Evolutionary conservation across 2,329 filamentous ascomycete genomes (phyloP).

Genomic region (Setomelanomma holmii): DNA sequence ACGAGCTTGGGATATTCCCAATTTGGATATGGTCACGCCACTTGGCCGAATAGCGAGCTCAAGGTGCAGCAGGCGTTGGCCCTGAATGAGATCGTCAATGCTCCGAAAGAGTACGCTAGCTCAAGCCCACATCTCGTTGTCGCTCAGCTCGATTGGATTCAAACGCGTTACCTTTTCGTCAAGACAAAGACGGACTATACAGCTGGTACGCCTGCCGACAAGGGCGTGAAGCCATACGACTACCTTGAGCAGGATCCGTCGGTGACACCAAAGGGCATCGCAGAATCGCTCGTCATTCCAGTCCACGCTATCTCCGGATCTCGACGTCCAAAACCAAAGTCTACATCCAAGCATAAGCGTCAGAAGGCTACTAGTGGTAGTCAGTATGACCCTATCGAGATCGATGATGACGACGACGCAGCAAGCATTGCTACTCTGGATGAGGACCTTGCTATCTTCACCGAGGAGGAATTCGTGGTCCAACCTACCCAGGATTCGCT

Average conservation of each 20-base stretch:
- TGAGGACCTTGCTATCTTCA: conserved; percentile 57
- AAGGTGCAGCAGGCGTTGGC: conserved; percentile 68
- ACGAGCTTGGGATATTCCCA: conserved; percentile 63
- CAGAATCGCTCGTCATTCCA: conserved; percentile 58
- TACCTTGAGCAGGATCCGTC: conserved; percentile 51
- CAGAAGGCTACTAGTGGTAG: conserved; percentile 37
- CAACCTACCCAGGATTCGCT: conserved; percentile 19
- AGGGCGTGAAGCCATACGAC: conserved; percentile 31
- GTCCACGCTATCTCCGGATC: conserved; percentile 58
- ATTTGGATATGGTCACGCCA: conserved; percentile 9
- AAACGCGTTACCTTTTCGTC: conserved; percentile 84
- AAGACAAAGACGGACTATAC: conserved; percentile 17
- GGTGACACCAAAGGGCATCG: conserved; percentile 52
- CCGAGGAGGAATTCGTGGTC: conserved; percentile 24
- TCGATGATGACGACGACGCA: conserved; percentile 49
- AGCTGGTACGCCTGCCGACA: neutral
- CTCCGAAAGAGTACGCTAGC: conserved; percentile 66
- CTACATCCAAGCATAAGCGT: conserved; percentile 30
- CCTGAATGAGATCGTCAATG: conserved; percentile 86
- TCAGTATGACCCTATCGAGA: conserved; percentile 46
- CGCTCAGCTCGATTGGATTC: conserved; percentile 81
- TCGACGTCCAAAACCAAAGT: conserved; percentile 42
- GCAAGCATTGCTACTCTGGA: conserved; percentile 58
- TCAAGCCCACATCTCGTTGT: conserved; percentile 72
- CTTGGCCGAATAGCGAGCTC: conserved; percentile 74